Evolutionary conservation across 1,284 basidiomycete species (phyloP), one percentile per base, ranked within the genome.

Genomic region (Amylostereum areolatum): DNA sequence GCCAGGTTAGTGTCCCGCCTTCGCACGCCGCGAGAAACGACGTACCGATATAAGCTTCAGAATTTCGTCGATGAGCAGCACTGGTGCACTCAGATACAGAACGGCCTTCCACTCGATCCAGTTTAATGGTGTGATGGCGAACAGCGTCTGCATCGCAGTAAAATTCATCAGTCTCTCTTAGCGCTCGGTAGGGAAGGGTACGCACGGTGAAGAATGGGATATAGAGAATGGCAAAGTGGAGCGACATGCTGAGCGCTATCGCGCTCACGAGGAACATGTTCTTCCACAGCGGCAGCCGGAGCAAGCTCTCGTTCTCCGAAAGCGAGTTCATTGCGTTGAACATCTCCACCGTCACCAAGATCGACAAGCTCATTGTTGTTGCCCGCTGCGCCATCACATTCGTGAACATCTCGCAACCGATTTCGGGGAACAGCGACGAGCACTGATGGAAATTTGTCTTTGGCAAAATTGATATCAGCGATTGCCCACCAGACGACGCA

Each of bases 271-370:
- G 81, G 77, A 88, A 97, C 49, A 83, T 83, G 66, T 99, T 99
- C 66, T 85, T 87, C 93, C 95, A 97, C 12, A 97, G 69, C 2
- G 96, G 94, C 42, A 98, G 75, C 24, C 80, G 80, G 45, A 99
- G 69, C 55, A 99, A 69, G 55, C 88, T 92, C 72, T 98, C 96
- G 66, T 97, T 97, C 71, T 99, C 97, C n/a, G 90, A 94, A 34
- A 99, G 76, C 48, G 95, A 97, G 69, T 98, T 98, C 83, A 97
- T 93, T 24, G 96, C 96, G 72, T 99, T 99, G 74, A 97, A 94
- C 97, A 99, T 99, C 71, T 99, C 97, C 49, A 99, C 80, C 9
- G 85, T 89, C 46, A 97, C 94, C 48, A 97, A 77, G 59, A 97
- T 96, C 27, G 93, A 96, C 37, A 99, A 74, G 56, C 91, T 94